Evolutionary conservation across 495 filamentous ascomycete species (phyloP).

Genomic region (Friedmanniomyces endolithicus): DNA sequence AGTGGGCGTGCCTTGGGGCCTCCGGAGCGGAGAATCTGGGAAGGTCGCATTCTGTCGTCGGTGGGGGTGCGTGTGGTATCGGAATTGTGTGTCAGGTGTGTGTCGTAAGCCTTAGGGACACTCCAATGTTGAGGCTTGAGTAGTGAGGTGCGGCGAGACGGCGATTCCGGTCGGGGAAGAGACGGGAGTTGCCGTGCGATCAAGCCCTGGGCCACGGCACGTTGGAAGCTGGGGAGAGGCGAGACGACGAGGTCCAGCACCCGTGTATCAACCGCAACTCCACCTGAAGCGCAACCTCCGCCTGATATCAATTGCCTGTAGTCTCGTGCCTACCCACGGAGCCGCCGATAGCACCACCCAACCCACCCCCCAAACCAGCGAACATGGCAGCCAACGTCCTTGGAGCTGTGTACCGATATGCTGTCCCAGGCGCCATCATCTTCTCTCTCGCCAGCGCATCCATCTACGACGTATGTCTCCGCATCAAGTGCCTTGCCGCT

Average conservation of each 20-base stretch:
- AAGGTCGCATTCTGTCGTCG: constrained; percentile 24
- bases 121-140: background rate
- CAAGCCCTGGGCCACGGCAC: too few species aligned
- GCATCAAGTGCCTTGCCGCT: too few species aligned
- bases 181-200: too few species aligned
- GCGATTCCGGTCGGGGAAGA: too few species aligned
- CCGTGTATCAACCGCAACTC: too few species aligned
- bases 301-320: background rate
- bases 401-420: constrained; percentile 51
- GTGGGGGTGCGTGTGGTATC: background rate
- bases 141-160: background rate
- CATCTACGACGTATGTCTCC: constrained; percentile 68
- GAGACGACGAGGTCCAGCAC: background rate
- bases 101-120: too few species aligned
- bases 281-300: background rate
- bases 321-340: too few species aligned
- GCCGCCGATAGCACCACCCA: too few species aligned
- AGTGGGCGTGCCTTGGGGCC: constrained; percentile 23
- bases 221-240: too few species aligned
- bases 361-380: too few species aligned
- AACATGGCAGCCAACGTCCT: constrained; percentile 51
- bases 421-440: constrained; percentile 56
- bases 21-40: constrained; percentile 20
- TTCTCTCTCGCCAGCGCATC: constrained; percentile 53
- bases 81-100: background rate